phyloP scores from a whole-genome alignment of 2,329 filamentous ascomycete species.

The Penicillium sp. region DNA sequence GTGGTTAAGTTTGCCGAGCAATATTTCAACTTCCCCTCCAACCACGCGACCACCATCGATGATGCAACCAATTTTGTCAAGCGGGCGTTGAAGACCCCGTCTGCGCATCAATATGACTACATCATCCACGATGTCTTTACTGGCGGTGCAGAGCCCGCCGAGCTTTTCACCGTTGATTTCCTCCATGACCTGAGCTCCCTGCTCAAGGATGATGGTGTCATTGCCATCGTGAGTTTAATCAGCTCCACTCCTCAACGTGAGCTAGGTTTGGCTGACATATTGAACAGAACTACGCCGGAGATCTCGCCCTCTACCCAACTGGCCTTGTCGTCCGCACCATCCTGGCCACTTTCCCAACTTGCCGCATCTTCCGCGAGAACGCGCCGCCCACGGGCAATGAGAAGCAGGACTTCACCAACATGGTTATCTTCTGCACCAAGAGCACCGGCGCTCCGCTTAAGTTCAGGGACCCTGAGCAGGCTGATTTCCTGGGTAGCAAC shows the following conservation, averaged over 20 bases:
- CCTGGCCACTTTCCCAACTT: slow-evolving; percentile 76
- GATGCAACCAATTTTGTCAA: slow-evolving; percentile 73
- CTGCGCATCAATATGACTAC: slow-evolving; percentile 68
- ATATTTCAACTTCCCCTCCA: slow-evolving; percentile 76
- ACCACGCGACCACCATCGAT: slow-evolving; percentile 75
- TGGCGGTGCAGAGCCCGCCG: slow-evolving; percentile 84
- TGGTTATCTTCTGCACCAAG: slow-evolving; percentile 92
- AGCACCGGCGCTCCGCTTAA: slow-evolving; percentile 48
- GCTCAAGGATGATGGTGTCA: slow-evolving; percentile 73
- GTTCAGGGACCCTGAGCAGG: slow-evolving; percentile 64
- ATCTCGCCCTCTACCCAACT: slow-evolving; percentile 73
- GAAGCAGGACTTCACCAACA: slow-evolving; percentile 81
- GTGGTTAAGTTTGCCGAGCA: slow-evolving; percentile 79
- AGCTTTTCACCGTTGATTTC: slow-evolving; percentile 86
- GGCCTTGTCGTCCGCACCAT: slow-evolving; percentile 81
- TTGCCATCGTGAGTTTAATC: slow-evolving; percentile 71
- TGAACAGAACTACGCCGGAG: slow-evolving; percentile 85
- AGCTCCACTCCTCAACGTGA: not conserved
- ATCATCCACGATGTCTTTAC: slow-evolving; percentile 98
- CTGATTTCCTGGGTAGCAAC: slow-evolving; percentile 71
- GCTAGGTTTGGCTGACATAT: slow-evolving; percentile 11
- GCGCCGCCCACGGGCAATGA: slow-evolving; percentile 48
- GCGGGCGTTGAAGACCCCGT: slow-evolving; percentile 49
- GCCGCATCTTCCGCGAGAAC: slow-evolving; percentile 84
- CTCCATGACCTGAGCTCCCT: slow-evolving; percentile 67